These are phyloP conservation scores for Proliferodiscus dingleyae DNA, from an alignment of 2,329 filamentous ascomycete genomes.

Conservation along the genomic window DNA sequence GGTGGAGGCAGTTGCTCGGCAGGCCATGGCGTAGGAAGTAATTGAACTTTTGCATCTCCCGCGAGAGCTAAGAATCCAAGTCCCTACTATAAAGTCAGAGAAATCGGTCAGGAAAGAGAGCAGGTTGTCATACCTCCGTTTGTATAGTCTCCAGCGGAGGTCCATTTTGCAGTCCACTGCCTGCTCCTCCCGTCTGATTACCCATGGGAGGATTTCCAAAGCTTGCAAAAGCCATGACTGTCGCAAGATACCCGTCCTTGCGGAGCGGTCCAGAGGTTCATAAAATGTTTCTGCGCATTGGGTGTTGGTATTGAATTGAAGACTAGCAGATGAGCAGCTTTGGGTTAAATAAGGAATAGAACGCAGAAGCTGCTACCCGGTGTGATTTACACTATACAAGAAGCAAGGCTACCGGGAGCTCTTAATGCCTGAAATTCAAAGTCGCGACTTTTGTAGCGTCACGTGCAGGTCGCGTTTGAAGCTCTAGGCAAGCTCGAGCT, in stretches of 20 bases:
- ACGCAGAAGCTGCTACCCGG: too few relatives aligned
- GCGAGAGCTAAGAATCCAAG: conserved; percentile 78
- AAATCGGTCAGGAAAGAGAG: conserved; percentile 2
- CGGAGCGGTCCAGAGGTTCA: conserved; percentile 32
- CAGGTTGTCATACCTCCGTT: conserved; percentile 62
- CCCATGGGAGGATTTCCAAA: conserved; percentile 47
- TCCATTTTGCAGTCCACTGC: conserved; percentile 44
- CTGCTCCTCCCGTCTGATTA: conserved; percentile 36
- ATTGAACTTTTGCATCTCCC: conserved; percentile 75
- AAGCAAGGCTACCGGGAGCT: background rate
- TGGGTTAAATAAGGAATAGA: too few relatives aligned
- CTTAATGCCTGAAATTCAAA: background rate
- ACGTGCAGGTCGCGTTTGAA: conserved; percentile 3
- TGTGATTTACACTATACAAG: background rate
- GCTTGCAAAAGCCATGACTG: conserved; percentile 62
- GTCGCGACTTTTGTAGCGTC: background rate
- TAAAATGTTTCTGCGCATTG: conserved; percentile 26
- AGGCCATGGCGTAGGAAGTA: conserved; percentile 75
- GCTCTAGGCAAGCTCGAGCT: conserved; percentile 6
- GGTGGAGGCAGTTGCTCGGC: conserved; percentile 58
- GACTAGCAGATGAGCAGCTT: too few relatives aligned
- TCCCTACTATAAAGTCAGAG: conserved; percentile 40
- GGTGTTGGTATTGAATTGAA: conserved; percentile 13
- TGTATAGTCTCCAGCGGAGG: conserved; percentile 71
- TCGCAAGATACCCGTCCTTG: conserved; percentile 35